A percentile compares a stretch with the other conserved stretches of the same genome.
Conservation (phyloP, 106 monocot species). For the Dactylorhiza incarnata region DNA sequence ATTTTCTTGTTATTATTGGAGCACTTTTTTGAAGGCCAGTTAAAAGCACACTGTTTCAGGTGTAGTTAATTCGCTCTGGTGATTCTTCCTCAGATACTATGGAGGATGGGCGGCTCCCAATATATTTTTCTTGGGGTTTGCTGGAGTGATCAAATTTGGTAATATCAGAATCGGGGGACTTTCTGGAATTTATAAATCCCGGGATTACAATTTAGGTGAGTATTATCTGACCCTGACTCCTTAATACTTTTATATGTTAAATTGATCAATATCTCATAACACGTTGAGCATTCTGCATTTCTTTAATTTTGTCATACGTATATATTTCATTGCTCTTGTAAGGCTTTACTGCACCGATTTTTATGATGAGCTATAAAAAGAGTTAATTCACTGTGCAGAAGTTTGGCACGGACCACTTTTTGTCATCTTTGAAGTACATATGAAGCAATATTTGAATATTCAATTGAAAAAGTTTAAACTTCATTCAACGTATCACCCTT, state of each 20-base stretch:
- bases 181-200: constrained; percentile 79
- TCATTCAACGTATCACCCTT: neutral
- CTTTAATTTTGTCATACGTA: neutral
- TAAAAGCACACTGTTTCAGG: neutral
- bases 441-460: neutral
- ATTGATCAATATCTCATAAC: neutral
- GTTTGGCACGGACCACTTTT: neutral
- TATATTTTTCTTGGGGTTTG: constrained; percentile 72
- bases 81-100: constrained; percentile 48
- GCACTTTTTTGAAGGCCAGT: neutral
- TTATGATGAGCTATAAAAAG: neutral
- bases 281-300: neutral
- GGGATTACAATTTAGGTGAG: constrained; percentile 63
- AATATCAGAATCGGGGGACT: constrained; percentile 87
- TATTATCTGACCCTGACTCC: neutral
- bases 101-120: constrained; percentile 75
- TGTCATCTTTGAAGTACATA: neutral
- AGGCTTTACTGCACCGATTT: neutral
- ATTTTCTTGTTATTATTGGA: neutral
- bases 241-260: neutral
- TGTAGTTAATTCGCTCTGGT: constrained; percentile 10
- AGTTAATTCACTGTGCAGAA: neutral
- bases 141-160: constrained; percentile 86
- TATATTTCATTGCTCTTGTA: neutral
- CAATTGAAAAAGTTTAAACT: neutral